Evolutionary conservation across 2,329 filamentous ascomycete species (phyloP), one percentile per base, ranked within the genome.

Genomic region (Colletotrichum falcatum): DNA sequence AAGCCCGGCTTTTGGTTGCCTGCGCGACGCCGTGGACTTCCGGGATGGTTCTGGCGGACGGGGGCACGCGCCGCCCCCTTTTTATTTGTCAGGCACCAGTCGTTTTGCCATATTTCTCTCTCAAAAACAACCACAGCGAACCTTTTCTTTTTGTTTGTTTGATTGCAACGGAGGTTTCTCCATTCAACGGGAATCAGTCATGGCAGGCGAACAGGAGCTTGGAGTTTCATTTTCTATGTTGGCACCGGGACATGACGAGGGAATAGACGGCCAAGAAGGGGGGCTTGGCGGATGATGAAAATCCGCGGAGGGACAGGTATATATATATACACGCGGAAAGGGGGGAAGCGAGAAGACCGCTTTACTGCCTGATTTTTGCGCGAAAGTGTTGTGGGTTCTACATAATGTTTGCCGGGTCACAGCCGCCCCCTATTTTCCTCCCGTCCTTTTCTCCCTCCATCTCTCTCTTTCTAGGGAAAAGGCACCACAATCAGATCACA

Each of bases 201-300:
- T 35, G 60, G 64, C 28, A 30, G 58, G 68, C 58, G 51, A 71
- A 63, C 7, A 20, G 68, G 68, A 62, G 68, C 68, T 9, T 20
- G 68, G 68, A 71, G 68, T 68, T 68, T 60, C 7, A n/a, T 44
- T 2, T 44, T 59, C 30, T 58, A 30, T 3, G 12, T 59, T 51
- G 66, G 48, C 49, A 42, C 67, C 42, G 20, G n/a, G n/a, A 55
- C 39, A 61, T 53, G 60, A 59, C 37, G 54, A 46, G 46, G 35
- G 3, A 56, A 30, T 18, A 51, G 46, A 51, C 6, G 49, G 33
- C 28, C 18, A 33, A 48, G 53, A n/a, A 42, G 28, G 59, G 59
- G 28, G 30, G 8, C 9, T 23, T 44, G 12, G n/a, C 49, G 58
- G 58, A 48, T 55, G 16, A 54, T 26, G 35, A 6, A 39, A 46